Conservation (phyloP, 768 basidiomycete genomes). For the Scleroderma bovista region DNA sequence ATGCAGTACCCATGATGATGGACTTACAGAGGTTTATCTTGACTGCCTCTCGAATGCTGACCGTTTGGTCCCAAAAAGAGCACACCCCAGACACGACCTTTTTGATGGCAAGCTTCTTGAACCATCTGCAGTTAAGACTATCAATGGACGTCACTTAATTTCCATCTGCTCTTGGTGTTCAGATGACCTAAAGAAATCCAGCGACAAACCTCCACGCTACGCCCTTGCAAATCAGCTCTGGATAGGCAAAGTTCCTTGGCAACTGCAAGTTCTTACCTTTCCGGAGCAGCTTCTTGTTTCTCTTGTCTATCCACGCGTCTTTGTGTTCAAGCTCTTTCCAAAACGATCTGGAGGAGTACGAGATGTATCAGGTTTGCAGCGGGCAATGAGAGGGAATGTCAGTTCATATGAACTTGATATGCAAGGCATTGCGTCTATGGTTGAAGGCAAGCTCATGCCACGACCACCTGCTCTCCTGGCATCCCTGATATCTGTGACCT, state of each 20-base stretch:
- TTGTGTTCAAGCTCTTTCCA: neutral
- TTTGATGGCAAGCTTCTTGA: too few species aligned
- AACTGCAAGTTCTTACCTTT: neutral
- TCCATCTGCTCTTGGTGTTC: too few species aligned
- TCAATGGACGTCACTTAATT: too few species aligned
- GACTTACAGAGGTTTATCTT: too few species aligned
- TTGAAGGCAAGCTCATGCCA: slow-evolving; percentile 33
- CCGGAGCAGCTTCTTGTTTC: neutral
- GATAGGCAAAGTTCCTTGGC: neutral
- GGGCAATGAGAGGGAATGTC: slow-evolving; percentile 34
- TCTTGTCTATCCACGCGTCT: neutral
- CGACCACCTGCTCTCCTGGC: slow-evolving; percentile 21
- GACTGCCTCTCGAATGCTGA: too few species aligned
- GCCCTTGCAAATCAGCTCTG: too few species aligned
- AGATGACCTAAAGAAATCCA: too few species aligned
- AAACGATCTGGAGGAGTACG: neutral
- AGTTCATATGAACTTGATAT: slow-evolving; percentile 25
- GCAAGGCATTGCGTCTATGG: slow-evolving; percentile 25
- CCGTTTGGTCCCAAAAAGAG: too few species aligned
- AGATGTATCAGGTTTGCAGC: neutral
- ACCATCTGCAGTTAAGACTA: too few species aligned
- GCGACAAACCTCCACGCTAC: too few species aligned
- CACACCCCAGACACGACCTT: too few species aligned
- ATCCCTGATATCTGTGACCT: slow-evolving; percentile 30
- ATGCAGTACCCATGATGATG: too few species aligned